Evolutionary conservation across 2,329 filamentous ascomycete genomes (phyloP).

Genomic region (Talaromyces islandicus): DNA sequence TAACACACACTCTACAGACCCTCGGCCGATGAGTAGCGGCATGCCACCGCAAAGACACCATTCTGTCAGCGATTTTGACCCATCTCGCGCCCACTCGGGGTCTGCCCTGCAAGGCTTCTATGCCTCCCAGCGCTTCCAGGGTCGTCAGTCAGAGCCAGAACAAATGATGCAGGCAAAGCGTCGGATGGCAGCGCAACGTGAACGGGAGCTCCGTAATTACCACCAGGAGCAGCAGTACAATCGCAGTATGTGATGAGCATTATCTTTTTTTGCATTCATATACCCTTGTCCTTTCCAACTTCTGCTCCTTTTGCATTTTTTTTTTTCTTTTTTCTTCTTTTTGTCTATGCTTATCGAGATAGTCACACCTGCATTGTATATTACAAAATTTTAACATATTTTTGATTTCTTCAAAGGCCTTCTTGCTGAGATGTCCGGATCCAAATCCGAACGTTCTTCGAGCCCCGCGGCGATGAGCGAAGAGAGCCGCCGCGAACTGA

Average conservation of each 20-base stretch:
- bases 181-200: conserved; percentile 97
- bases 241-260: conserved; percentile 66
- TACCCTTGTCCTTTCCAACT: conserved; percentile 15
- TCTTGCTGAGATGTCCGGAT: conserved; percentile 61
- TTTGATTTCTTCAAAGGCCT: conserved; percentile 48
- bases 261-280: conserved; percentile 17
- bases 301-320: conserved; percentile 31
- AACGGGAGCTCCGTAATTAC: conserved; percentile 98
- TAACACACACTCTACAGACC: conserved; percentile 48
- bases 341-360: conserved; percentile 28
- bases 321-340: no score
- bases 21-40: conserved; percentile 57
- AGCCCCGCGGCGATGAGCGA: conserved; percentile 86
- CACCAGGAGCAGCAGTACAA: conserved; percentile 99
- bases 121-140: conserved; percentile 85
- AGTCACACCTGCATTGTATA: conserved; percentile 36
- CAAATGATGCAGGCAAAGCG: conserved; percentile 99
- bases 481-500: conserved; percentile 91
- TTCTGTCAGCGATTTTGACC: conserved; percentile 78
- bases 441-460: conserved; percentile 80
- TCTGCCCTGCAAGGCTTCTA: conserved; percentile 91
- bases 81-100: conserved; percentile 64
- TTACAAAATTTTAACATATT: conserved; percentile 38
- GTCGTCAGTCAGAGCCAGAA: conserved; percentile 84
- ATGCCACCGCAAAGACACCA: conserved; percentile 68